A percentile compares a stretch with the other conserved stretches of the same genome.
Evolutionary conservation across 495 filamentous ascomycete species (phyloP).

Genomic region (Aspergillus mulundensis): DNA sequence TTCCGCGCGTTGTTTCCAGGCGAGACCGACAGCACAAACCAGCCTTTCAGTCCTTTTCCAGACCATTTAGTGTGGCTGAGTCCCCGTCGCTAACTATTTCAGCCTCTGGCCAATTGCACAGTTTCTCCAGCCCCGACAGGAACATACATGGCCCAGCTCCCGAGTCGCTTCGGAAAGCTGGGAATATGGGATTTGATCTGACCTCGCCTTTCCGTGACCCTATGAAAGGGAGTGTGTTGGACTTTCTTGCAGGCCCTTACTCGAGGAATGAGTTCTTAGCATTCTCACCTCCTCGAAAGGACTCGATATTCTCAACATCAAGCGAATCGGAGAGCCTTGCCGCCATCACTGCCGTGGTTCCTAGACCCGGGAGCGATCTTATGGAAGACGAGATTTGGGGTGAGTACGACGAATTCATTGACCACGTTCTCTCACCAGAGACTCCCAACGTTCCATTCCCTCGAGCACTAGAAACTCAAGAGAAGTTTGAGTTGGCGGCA

Average conservation of each 20-base stretch:
- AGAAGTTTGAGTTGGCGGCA: slow-evolving; percentile 36
- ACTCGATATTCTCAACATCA: slow-evolving; percentile 63
- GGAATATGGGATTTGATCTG: slow-evolving; percentile 22
- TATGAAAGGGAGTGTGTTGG: slow-evolving; percentile 28
- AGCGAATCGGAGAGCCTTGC: slow-evolving; percentile 63
- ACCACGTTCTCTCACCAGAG: slow-evolving; percentile 60
- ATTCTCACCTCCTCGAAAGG: slow-evolving; percentile 67
- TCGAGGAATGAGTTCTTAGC: slow-evolving; percentile 58
- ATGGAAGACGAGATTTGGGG: slow-evolving; percentile 90
- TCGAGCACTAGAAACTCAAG: slow-evolving; percentile 14
- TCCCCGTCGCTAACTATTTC: slow-evolving; percentile 27
- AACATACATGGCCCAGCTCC: slow-evolving; percentile 7
- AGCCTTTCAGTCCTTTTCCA: slow-evolving; percentile 78
- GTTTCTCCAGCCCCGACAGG: slow-evolving; percentile 11
- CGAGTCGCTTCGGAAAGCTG: slow-evolving; percentile 17
- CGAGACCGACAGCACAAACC: slow-evolving; percentile 64
- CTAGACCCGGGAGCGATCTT: slow-evolving; percentile 51
- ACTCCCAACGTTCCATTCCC: slow-evolving; percentile 20
- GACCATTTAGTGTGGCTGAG: slow-evolving; percentile 61
- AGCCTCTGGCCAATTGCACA: slow-evolving; percentile 9
- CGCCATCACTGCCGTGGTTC: slow-evolving; percentile 59
- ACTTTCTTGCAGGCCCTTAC: slow-evolving; percentile 39
- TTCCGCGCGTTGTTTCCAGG: slow-evolving; percentile 77
- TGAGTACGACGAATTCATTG: slow-evolving; percentile 88
- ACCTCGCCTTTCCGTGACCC: slow-evolving; percentile 38